These are phyloP conservation scores for Boletus vinaceobasis DNA, from an alignment of 768 basidiomycete genomes.

Conservation along the genomic window DNA sequence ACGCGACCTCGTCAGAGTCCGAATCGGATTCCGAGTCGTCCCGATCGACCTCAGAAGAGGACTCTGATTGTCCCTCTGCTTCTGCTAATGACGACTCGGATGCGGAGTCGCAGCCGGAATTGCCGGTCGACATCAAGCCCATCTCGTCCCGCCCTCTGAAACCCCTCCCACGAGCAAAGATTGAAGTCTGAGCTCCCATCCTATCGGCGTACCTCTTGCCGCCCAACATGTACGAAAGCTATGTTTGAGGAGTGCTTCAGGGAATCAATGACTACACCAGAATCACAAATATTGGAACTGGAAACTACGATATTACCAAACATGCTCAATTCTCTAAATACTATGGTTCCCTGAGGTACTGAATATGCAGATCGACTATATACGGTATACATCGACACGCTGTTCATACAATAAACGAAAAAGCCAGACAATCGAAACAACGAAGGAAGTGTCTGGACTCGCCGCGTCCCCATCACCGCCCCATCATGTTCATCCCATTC, in stretches of 20 bases:
- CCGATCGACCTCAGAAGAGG: constrained; percentile 10
- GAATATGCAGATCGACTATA: constrained; percentile 7
- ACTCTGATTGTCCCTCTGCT: constrained; percentile 5
- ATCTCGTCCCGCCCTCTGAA: constrained; percentile 43
- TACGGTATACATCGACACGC: background rate
- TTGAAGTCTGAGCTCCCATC: constrained; percentile 28
- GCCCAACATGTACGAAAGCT: background rate
- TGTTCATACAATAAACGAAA: background rate
- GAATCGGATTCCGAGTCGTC: constrained; percentile 12
- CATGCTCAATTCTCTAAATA: constrained; percentile 1
- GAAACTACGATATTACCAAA: constrained; percentile 7
- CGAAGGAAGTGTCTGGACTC: background rate
- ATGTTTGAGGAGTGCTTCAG: background rate
- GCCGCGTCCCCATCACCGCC: background rate
- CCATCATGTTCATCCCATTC: constrained; percentile 11
- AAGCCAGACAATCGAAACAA: background rate
- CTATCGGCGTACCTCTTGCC: background rate
- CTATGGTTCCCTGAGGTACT: background rate
- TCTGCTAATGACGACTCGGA: constrained; percentile 12
- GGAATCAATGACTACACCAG: background rate
- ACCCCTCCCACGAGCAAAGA: constrained; percentile 41
- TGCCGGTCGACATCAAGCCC: constrained; percentile 35
- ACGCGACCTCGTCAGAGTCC: constrained; percentile 9
- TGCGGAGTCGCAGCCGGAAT: constrained; percentile 12
- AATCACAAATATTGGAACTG: background rate